phyloP scores from a whole-genome alignment of 805 yeast species.

The Nakazawaea peltata region DNA sequence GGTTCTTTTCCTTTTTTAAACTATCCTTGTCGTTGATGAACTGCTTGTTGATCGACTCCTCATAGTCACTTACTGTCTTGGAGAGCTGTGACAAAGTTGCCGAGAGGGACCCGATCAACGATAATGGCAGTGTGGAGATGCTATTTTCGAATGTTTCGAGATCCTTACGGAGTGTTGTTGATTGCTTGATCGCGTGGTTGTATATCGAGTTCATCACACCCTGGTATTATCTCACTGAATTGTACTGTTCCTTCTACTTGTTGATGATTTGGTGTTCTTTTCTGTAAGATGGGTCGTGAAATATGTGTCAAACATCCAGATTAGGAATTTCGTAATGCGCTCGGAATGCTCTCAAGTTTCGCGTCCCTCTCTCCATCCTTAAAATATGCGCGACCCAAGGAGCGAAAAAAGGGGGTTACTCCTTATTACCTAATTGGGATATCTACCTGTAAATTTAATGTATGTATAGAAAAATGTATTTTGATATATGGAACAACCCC shows the following conservation, averaged over 20 bases:
- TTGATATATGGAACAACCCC: too few species aligned
- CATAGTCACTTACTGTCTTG: slow-evolving; percentile 54
- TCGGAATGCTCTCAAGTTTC: too few species aligned
- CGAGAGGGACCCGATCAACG: slow-evolving; percentile 56
- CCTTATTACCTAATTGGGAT: too few species aligned
- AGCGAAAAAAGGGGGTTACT: too few species aligned
- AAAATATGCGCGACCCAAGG: too few species aligned
- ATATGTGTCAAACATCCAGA: too few species aligned
- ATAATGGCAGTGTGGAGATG: slow-evolving; percentile 61
- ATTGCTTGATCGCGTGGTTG: slow-evolving; percentile 85
- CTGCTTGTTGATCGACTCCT: slow-evolving; percentile 11
- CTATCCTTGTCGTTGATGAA: slow-evolving; percentile 12
- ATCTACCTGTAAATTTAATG: too few species aligned
- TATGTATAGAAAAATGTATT: too few species aligned
- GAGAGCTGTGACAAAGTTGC: slow-evolving; percentile 69
- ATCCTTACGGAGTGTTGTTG: slow-evolving; percentile 64
- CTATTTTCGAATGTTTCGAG: slow-evolving; percentile 57
- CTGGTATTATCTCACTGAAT: not conserved
- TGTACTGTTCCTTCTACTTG: not conserved
- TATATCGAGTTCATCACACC: slow-evolving; percentile 61
- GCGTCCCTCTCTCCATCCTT: too few species aligned
- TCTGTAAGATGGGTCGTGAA: too few species aligned
- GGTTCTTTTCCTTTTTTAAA: slow-evolving; percentile 53
- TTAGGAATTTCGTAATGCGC: too few species aligned
- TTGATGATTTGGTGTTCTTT: not conserved